These are phyloP conservation scores for Kickxella alabastrina DNA, from an alignment of 192 early-diverging fungal genomes.

Conservation along the genomic window DNA sequence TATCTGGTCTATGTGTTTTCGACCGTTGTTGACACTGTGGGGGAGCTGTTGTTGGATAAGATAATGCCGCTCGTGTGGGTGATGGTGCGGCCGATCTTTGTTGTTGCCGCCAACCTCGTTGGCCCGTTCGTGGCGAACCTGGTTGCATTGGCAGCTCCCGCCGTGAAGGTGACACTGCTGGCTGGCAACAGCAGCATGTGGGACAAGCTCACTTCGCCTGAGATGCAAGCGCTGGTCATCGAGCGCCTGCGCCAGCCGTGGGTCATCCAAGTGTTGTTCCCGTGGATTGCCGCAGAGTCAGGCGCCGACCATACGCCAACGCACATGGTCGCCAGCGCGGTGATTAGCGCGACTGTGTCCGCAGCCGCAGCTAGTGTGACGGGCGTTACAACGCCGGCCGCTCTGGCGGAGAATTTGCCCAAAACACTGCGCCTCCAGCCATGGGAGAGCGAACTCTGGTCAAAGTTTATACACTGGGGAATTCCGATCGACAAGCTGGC, in stretches of 20 bases:
- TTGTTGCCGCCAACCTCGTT: not conserved
- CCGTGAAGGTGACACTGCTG: constrained; percentile 5
- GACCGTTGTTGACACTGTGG: constrained; percentile 23
- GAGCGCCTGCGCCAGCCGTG: constrained; percentile 25
- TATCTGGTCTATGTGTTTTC: constrained; percentile 71
- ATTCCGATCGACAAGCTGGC: constrained; percentile 56
- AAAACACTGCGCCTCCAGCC: not conserved
- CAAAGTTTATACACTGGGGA: constrained; percentile 42
- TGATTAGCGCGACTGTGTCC: not conserved
- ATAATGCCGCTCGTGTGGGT: constrained; percentile 6
- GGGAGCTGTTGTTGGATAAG: constrained; percentile 22
- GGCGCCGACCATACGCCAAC: not conserved
- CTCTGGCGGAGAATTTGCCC: not conserved
- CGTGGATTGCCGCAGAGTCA: constrained; percentile 14
- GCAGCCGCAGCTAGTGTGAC: not conserved
- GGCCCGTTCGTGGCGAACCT: constrained; percentile 10
- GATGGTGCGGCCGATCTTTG: constrained; percentile 8
- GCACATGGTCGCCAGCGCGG: not conserved
- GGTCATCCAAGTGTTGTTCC: constrained; percentile 29
- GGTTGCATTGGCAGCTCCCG: constrained; percentile 6
- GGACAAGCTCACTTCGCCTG: constrained; percentile 18
- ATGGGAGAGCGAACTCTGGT: constrained; percentile 34
- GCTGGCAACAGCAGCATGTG: constrained; percentile 12
- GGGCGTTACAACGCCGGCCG: not conserved
- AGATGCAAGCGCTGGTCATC: constrained; percentile 6